Evolutionary conservation across 495 filamentous ascomycete genomes (phyloP), one percentile per base, ranked within the genome.

Genomic region (Penicillium crystallinum): DNA sequence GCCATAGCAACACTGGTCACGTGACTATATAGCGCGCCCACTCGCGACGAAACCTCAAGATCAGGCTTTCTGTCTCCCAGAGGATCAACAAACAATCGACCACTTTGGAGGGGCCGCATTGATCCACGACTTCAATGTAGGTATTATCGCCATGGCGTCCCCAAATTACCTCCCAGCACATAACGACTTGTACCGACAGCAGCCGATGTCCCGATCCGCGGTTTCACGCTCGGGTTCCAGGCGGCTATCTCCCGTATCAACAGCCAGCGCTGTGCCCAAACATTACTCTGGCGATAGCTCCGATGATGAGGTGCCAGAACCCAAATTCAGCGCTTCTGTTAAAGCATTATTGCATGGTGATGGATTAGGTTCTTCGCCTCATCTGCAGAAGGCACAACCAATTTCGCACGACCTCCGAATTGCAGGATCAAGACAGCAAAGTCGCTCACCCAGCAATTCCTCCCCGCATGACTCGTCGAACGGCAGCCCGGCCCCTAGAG

Each of bases 321-420:
- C 89, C 68, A 89, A 87, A 65, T 83, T 90, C 59, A 90, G 87
- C 59, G 88, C 88, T 30, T 78, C 87, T 31, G 88, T 87, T 8
- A 90, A 89, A 58, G 87, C 86, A 19, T 71, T 91, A 11, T 71
- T 91, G 6, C 82, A 86, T 49, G 84, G 85, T 56, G 81, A 82
- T 43, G 79, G 78, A 11, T 65, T 78, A 48, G 76, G 75, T 19
- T 69, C 81, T 36, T 79, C 81, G 23, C 78, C 82, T 0, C 69
- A 68, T 23, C 67, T 69, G 10, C 70, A 77, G 45, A 68, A 77
- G 62, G 58, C 66, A 65, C 39, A 58, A 52, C 18, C 48, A 72
- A 67, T 55, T 55, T 67, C 40, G 53, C 49, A 58, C 31, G 61
- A 70, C 49, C 58, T 58, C 49, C 41, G 64, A 44, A 49, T 49